Base-by-base conservation (phyloP, 192 early-diverging fungal species). In the Podochytrium sp. region DNA sequence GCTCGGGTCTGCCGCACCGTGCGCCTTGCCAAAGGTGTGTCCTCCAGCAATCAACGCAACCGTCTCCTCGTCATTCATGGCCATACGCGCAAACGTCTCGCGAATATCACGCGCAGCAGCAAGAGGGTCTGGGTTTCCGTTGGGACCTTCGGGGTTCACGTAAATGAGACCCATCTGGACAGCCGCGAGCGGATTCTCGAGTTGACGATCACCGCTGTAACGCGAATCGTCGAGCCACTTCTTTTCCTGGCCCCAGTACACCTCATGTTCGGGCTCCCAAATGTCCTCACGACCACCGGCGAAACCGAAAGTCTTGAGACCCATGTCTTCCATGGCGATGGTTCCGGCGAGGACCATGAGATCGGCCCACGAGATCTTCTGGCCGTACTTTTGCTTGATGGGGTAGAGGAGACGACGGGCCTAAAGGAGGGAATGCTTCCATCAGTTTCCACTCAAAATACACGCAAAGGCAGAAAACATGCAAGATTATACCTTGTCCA, bases 361-460 rank as follows among this genome's bases (percentile, higher is more conserved):
- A 42, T 82, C 80, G 75, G 87, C 92, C 79, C 93, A 96, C 7
- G 92, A 90, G 52, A 96, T 89, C 16, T 42, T 65, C 65, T 86
- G 74, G n/a, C 90, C 89, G 86, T 93, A 89, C 82, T 93, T 90
- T 55, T 85, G 69, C 84, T 96, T 95, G 79, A 96, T 81, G 14
- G 82, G 78, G 78, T 90, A 86, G 50, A 96, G 86, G 27, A 68
- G 49, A 16, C 66, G 43, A 53, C 66, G 66, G 3, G 66, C 66
- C 59, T 61, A 61, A 61, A 12, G 59, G 5, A 39, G 5, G 20
- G 10, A 57, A 29, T 7, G 27, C 10, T 18, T 10, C 6, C 6
- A 29, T 57, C 7, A 29, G 55, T 29, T 12, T 18, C 32, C 55
- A 10, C 6, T 57, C 20, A 57, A 20, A 47, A 47, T 20, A 47